Evolutionary conservation across 495 filamentous ascomycete species (phyloP).

Genomic region (Aspergillus bertholletiae): DNA sequence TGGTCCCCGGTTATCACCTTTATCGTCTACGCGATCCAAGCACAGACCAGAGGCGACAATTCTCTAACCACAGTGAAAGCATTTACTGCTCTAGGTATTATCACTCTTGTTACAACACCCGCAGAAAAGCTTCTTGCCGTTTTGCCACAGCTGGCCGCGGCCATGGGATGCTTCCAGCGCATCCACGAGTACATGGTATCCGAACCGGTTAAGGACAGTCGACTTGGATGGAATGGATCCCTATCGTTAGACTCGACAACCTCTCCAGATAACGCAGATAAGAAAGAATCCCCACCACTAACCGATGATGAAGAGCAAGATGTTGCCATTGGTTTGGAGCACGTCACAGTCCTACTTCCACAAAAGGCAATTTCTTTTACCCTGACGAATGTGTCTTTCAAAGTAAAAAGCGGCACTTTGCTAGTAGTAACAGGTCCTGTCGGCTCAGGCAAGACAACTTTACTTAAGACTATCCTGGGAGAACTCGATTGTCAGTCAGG

Average conservation of each 20-base stretch:
- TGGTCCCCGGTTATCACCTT: conserved; percentile 38
- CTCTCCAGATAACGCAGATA: background rate
- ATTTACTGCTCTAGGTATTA: conserved; percentile 49
- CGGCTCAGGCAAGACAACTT: conserved; percentile 55
- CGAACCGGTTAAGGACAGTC: background rate
- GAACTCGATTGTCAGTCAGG: conserved; percentile 32
- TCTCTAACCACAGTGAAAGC: conserved; percentile 30
- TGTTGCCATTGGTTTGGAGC: too few relatives aligned
- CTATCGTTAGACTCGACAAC: background rate
- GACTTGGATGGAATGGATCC: background rate
- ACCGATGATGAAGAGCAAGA: too few relatives aligned
- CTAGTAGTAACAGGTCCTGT: conserved; percentile 54
- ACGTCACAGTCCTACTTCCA: too few relatives aligned
- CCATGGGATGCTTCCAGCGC: conserved; percentile 42
- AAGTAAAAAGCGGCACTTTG: conserved; percentile 27
- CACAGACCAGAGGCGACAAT: conserved; percentile 9
- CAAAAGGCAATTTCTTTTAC: too few relatives aligned
- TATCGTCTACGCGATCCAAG: conserved; percentile 23
- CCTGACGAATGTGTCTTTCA: conserved; percentile 13
- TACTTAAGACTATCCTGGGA: conserved; percentile 50
- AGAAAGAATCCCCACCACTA: conserved; percentile 1
- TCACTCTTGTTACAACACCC: conserved; percentile 43
- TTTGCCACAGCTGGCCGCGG: conserved; percentile 35
- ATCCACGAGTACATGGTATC: conserved; percentile 44
- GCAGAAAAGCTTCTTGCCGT: conserved; percentile 37